Evolutionary conservation across 768 basidiomycete genomes (phyloP).

Genomic region (Boletus insuetus): DNA sequence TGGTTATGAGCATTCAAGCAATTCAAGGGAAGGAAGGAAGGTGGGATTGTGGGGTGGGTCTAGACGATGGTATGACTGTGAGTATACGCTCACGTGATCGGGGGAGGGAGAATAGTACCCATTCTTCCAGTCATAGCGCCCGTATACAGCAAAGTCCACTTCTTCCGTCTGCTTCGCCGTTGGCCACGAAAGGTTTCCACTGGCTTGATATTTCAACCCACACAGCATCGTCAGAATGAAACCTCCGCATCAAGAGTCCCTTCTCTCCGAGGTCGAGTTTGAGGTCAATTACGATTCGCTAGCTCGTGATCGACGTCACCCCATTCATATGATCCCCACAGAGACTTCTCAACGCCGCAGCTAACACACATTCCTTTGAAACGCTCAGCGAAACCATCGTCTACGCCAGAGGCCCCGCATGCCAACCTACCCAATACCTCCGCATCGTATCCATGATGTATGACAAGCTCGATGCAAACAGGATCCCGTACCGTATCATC

Average conservation of each 20-base stretch:
- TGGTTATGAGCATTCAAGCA: not conserved
- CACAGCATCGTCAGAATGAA: not conserved
- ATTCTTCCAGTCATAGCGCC: no score
- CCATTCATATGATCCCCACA: not conserved
- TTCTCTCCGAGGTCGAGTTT: slow-evolving; percentile 14
- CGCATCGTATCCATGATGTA: slow-evolving; percentile 23
- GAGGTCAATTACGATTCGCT: slow-evolving; percentile 12
- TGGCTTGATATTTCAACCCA: not conserved
- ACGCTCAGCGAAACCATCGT: slow-evolving; percentile 11
- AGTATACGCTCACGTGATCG: no score
- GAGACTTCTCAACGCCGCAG: slow-evolving; percentile 14
- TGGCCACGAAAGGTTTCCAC: no score
- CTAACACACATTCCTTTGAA: slow-evolving; percentile 8
- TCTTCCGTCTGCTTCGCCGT: no score
- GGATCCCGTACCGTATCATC: slow-evolving; percentile 13
- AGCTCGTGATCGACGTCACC: not conserved
- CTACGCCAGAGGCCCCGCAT: slow-evolving; percentile 9
- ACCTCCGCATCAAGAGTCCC: not conserved
- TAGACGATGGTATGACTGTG: not conserved
- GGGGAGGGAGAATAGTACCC: no score
- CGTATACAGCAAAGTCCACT: no score
- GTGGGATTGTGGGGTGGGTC: not conserved
- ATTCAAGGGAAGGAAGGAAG: not conserved
- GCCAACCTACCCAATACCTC: slow-evolving; percentile 20
- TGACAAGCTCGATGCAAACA: slow-evolving; percentile 16